A percentile compares a stretch with the other conserved stretches of the same genome.
Evolutionary conservation across 352 stramenopile species (phyloP).

Genomic region (Phytophthora gonapodyides): DNA sequence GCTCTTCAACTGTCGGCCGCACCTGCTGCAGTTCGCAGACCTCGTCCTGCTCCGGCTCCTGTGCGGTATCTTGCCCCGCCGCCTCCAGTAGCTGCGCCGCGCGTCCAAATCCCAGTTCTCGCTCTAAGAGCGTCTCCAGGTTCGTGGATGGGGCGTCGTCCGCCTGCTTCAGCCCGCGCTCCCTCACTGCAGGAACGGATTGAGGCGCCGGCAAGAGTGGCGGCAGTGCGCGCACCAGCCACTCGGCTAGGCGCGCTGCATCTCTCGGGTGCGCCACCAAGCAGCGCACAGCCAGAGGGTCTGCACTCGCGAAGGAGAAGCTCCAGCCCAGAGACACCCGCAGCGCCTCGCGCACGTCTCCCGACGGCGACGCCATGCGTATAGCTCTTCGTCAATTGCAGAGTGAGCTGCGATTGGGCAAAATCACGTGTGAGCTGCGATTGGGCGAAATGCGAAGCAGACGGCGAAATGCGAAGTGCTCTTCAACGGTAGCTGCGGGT

Average conservation of each 20-base stretch:
- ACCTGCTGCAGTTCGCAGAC: constrained; percentile 30
- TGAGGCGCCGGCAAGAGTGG: constrained; percentile 5
- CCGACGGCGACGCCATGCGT: constrained; percentile 11
- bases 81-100: background rate
- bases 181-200: background rate
- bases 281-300: constrained; percentile 49
- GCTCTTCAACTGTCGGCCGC: background rate
- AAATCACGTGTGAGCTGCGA: too few species aligned
- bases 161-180: constrained; percentile 3
- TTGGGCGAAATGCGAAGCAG: constrained; percentile 14
- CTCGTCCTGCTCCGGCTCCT: constrained; percentile 12
- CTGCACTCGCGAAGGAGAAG: constrained; percentile 55
- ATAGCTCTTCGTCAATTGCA: constrained; percentile 28
- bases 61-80: background rate
- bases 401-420: constrained; percentile 1
- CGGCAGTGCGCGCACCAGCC: constrained; percentile 46
- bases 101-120: constrained; percentile 36
- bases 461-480: too few species aligned
- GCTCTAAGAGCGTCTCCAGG: constrained; percentile 53
- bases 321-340: constrained; percentile 43
- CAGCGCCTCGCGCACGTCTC: constrained; percentile 47
- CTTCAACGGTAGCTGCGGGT: too few species aligned
- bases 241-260: constrained; percentile 40
- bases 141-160: background rate
- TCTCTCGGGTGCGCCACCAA: constrained; percentile 48